Conservation (phyloP, 257 asterid genomes). For the Nicotiana noctiflora region DNA sequence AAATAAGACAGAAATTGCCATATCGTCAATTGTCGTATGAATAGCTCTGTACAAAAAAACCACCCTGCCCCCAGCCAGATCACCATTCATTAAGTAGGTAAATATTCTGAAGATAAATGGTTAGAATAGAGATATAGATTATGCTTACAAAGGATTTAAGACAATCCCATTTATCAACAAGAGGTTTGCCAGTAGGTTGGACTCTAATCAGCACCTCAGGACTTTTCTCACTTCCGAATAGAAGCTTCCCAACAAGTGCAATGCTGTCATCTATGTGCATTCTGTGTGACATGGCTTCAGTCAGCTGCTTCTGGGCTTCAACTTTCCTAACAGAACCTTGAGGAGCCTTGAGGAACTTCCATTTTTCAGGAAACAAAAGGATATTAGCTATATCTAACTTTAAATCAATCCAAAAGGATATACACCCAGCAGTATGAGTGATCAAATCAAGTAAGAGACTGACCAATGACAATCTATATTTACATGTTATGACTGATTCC, state of each 20-base stretch:
- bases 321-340: too few species aligned
- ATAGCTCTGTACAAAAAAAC: neutral
- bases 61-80: neutral
- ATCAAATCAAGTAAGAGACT: too few species aligned
- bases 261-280: slow-evolving; percentile 73
- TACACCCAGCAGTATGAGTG: too few species aligned
- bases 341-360: too few species aligned
- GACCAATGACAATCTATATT: too few species aligned
- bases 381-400: too few species aligned
- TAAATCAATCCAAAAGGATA: too few species aligned
- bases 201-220: slow-evolving; percentile 41
- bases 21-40: neutral
- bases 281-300: too few species aligned
- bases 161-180: slow-evolving; percentile 82
- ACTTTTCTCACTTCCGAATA: slow-evolving; percentile 70
- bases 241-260: slow-evolving; percentile 60
- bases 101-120: neutral
- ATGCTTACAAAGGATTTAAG: slow-evolving; percentile 70
- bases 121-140: neutral
- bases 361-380: too few species aligned
- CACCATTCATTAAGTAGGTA: neutral
- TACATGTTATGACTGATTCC: too few species aligned
- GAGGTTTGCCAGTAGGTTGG: slow-evolving; percentile 70
- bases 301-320: too few species aligned
- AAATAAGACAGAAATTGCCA: neutral